These are phyloP conservation scores for Xylariales sp. DNA, from an alignment of 2,329 filamentous ascomycete species.

Conservation along the genomic window DNA sequence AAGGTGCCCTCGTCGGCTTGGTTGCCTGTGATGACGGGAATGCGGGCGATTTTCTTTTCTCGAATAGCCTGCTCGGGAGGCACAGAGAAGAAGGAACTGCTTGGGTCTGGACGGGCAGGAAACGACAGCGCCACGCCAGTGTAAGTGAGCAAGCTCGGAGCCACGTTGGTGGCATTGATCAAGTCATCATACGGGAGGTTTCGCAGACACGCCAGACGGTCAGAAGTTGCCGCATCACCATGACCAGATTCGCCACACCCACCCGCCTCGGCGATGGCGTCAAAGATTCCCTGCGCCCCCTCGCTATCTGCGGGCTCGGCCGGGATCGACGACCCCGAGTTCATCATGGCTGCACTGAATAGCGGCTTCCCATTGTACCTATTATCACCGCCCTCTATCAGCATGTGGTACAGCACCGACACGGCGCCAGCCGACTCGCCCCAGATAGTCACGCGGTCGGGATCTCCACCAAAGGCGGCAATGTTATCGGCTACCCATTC, in stretches of 20 bases:
- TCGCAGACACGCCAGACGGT: conserved; percentile 53
- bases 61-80: conserved; percentile 34
- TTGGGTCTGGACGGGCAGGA: conserved; percentile 36
- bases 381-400: conserved; percentile 56
- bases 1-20: conserved; percentile 64
- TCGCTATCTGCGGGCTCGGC: conserved; percentile 47
- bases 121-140: conserved; percentile 56
- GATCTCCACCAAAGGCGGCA: conserved; percentile 60
- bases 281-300: conserved; percentile 44
- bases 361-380: conserved; percentile 59
- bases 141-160: conserved; percentile 54
- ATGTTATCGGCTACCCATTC: conserved; percentile 63
- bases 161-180: conserved; percentile 53
- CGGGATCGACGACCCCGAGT: conserved; percentile 48
- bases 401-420: conserved; percentile 59
- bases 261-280: conserved; percentile 44
- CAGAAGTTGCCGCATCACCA: conserved; percentile 29
- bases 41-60: conserved; percentile 44
- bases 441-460: conserved; percentile 60
- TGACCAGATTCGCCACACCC: conserved; percentile 55
- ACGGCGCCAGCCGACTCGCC: conserved; percentile 57
- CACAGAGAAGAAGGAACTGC: conserved; percentile 21
- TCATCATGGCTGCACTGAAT: conserved; percentile 63
- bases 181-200: conserved; percentile 40
- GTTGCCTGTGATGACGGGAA: conserved; percentile 60